Evolutionary conservation across 441 rosid species (phyloP), one percentile per base, ranked within the genome.

Genomic region (Corymbia citriodora): DNA sequence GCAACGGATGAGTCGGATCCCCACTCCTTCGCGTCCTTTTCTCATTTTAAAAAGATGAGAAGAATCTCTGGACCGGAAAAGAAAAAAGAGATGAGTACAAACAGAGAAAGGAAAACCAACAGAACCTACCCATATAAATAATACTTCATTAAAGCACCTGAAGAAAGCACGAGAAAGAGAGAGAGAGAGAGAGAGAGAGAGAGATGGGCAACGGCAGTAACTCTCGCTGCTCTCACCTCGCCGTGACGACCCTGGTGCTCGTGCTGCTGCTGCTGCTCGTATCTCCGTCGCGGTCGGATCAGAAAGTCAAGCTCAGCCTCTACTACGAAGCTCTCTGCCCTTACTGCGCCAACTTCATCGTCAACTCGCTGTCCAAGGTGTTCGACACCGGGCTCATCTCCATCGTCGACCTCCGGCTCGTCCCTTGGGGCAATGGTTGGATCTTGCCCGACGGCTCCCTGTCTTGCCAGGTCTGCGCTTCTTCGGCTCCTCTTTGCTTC

Each of bases 291-390:
- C 79, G 55, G 63, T 45, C 82, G 49, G 89, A 88, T 29, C 88
- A 85, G 88, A 88, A 31, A 27, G 92, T 91, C 55, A 88, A 82
- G 40, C n/a, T 91, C 57, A 90, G 91, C 23, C 81, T 91, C 79
- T 91, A 90, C 91, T 91, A 91, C 90, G 92, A 91, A 89, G n/a
- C 91, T 0, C 81, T 91, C 45, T 91, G 92, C 89, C 92, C 91
- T 4, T 90, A 88, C 88, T 91, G 92, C 74, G 91, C 92, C 70
- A 85, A 88, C 79, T 91, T 91, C 92, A 91, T 91, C 63, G 92
- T 90, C 53, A 90, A 90, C 89, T 59, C 91, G 81, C 90, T 91
- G 82, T 87, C 85, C 5, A 90, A 91, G 90, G 54, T 90, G 82
- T 91, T 91, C 45, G 81, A 90, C 10, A 31, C 45, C 57, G 91